Evolutionary conservation across 1,139 yeast genomes (phyloP).

Genomic region (Suhomyces terraborum): DNA sequence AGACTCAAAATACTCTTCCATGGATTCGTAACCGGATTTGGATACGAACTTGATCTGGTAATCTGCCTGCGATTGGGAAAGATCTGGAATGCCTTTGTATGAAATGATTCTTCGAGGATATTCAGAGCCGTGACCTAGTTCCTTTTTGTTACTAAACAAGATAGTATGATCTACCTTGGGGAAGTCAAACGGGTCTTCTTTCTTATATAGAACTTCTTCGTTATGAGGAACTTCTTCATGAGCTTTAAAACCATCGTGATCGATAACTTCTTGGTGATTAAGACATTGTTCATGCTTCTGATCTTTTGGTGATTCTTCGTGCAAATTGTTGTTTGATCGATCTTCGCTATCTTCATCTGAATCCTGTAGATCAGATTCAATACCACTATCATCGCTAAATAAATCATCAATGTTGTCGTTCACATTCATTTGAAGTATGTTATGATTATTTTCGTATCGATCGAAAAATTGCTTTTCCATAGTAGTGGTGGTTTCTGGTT

Average conservation of each 20-base stretch:
- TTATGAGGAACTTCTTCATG: no score
- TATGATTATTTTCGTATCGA: conserved; percentile 7
- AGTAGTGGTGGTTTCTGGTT: neutral
- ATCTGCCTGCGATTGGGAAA: conserved; percentile 8
- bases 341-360: neutral
- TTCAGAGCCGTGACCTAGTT: neutral
- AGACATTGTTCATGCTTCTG: no score
- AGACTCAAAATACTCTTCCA: conserved; percentile 25
- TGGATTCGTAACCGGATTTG: conserved; percentile 23
- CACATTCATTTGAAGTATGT: neutral
- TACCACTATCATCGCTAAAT: conserved; percentile 17
- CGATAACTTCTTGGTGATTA: no score
- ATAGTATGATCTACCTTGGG: conserved; percentile 7
- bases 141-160: neutral
- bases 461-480: conserved; percentile 2
- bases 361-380: conserved; percentile 10
- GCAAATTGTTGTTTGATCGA: no score
- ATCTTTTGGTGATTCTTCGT: no score
- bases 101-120: conserved; percentile 5
- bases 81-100: conserved; percentile 4
- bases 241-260: no score
- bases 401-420: conserved; percentile 19
- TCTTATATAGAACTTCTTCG: neutral
- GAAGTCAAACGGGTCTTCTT: conserved; percentile 7
- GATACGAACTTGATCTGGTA: conserved; percentile 10